Evolutionary conservation across 2,329 filamentous ascomycete genomes (phyloP).

Genomic region (Aureobasidium uvarum): DNA sequence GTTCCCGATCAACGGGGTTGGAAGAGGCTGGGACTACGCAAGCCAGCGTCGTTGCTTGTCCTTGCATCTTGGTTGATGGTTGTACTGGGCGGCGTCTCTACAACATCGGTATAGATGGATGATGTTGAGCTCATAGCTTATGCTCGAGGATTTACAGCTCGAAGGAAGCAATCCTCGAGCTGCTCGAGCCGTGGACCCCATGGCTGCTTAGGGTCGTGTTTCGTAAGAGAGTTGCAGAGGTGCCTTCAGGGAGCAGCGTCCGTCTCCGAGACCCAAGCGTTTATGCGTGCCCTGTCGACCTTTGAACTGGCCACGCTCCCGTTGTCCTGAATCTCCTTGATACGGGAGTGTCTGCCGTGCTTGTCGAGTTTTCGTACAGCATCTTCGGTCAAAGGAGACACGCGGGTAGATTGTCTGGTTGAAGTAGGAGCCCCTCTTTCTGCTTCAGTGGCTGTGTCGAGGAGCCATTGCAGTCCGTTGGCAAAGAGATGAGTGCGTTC

Average conservation of each 20-base stretch:
- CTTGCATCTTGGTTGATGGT: neutral
- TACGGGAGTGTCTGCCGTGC: neutral
- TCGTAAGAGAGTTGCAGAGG: neutral
- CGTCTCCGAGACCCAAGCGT: constrained; percentile 3
- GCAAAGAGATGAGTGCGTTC: neutral
- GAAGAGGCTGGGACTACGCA: neutral
- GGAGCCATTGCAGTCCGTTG: constrained; percentile 18
- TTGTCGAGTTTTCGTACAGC: constrained; percentile 8
- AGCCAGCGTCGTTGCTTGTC: neutral
- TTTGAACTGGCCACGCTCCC: neutral
- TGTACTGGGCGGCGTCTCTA: neutral
- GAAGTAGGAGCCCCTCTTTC: neutral
- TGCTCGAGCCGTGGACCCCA: neutral
- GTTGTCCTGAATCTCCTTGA: neutral
- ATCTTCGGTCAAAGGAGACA: constrained; percentile 1
- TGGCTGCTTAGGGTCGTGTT: neutral
- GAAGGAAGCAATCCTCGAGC: neutral
- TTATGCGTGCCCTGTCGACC: constrained; percentile 1
- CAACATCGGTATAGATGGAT: neutral
- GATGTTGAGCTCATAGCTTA: neutral
- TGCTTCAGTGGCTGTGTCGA: neutral
- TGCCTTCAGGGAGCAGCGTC: neutral
- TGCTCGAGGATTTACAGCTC: too few species aligned
- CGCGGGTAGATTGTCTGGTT: neutral
- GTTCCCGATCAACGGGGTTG: neutral